Percentiles rank a stretch among this genome's conserved stretches.
Conservation (phyloP, 176 grass and related monocot genomes). For the Oryza rufipogon region DNA sequence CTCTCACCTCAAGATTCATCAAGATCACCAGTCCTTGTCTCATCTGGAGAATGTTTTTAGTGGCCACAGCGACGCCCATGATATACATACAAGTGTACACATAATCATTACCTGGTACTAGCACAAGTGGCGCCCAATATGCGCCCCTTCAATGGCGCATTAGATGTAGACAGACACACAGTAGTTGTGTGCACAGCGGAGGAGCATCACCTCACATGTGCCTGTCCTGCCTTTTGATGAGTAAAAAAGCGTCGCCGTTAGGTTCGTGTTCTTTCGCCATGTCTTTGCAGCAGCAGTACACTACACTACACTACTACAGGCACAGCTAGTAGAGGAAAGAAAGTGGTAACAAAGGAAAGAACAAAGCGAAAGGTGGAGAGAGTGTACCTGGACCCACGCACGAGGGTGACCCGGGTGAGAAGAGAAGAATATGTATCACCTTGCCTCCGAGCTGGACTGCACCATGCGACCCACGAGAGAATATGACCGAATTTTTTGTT, state of each 20-base stretch:
- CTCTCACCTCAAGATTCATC: neutral
- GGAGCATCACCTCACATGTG: slow-evolving; percentile 51
- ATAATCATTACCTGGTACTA: slow-evolving; percentile 14
- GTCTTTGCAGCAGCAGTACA: slow-evolving; percentile 2
- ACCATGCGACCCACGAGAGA: neutral
- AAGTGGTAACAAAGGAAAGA: slow-evolving; percentile 5
- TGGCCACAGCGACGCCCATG: slow-evolving; percentile 3
- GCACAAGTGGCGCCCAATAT: neutral
- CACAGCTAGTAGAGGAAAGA: slow-evolving; percentile 3
- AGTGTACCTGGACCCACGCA: slow-evolving; percentile 22
- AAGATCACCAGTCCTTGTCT: neutral
- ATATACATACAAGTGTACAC: neutral
- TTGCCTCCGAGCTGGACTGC: slow-evolving; percentile 39
- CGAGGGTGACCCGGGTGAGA: slow-evolving; percentile 5
- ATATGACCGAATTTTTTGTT: slow-evolving; percentile 12
- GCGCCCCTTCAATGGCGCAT: slow-evolving; percentile 31
- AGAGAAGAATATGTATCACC: slow-evolving; percentile 4
- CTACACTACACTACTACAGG: no score
- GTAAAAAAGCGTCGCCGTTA: slow-evolving; percentile 37
- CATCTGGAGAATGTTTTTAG: neutral
- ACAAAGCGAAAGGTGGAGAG: slow-evolving; percentile 29
- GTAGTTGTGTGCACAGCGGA: slow-evolving; percentile 14
- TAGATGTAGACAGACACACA: slow-evolving; percentile 20
- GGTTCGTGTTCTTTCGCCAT: slow-evolving; percentile 33
- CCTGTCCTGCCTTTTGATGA: slow-evolving; percentile 37